phyloP scores from a whole-genome alignment of 768 basidiomycete genomes.

The Suillus placidus region DNA sequence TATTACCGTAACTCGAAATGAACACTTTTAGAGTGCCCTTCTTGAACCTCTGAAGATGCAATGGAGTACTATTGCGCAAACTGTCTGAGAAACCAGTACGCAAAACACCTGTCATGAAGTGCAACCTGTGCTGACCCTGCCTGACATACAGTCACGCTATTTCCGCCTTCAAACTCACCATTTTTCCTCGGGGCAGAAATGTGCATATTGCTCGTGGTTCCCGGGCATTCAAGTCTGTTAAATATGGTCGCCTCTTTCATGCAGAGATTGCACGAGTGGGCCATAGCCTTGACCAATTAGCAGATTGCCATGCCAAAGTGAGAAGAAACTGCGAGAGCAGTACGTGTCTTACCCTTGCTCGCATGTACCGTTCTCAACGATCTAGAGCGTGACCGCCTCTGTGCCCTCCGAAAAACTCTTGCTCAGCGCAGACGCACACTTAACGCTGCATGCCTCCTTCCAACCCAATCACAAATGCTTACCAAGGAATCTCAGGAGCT shows the following conservation, averaged over 20 bases:
- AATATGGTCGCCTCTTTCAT: conserved; percentile 46
- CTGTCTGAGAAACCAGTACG: conserved; percentile 70
- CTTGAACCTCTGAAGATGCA: conserved; percentile 15
- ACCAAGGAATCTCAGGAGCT: conserved; percentile 53
- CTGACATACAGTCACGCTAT: conserved; percentile 48
- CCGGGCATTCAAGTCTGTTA: conserved; percentile 48
- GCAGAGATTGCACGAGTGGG: conserved; percentile 53
- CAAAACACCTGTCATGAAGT: conserved; percentile 11
- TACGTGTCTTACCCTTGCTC: conserved; percentile 34
- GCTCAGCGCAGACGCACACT: conserved; percentile 69
- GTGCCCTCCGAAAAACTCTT: conserved; percentile 58
- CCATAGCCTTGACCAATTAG: conserved; percentile 53
- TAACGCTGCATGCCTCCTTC: conserved; percentile 53
- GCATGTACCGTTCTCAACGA: background rate
- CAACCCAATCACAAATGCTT: conserved; percentile 27
- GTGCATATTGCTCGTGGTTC: conserved; percentile 58
- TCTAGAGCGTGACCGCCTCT: conserved; percentile 65
- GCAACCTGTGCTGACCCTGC: conserved; percentile 1
- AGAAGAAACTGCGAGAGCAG: conserved; percentile 66
- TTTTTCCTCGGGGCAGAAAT: conserved; percentile 58
- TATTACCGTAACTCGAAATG: no score
- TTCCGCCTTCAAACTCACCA: conserved; percentile 59
- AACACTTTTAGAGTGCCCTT: background rate
- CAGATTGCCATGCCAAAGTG: conserved; percentile 48
- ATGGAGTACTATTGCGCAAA: conserved; percentile 81